phyloP scores from a whole-genome alignment of 1,284 basidiomycete genomes.

The Cronartium quercuum region DNA sequence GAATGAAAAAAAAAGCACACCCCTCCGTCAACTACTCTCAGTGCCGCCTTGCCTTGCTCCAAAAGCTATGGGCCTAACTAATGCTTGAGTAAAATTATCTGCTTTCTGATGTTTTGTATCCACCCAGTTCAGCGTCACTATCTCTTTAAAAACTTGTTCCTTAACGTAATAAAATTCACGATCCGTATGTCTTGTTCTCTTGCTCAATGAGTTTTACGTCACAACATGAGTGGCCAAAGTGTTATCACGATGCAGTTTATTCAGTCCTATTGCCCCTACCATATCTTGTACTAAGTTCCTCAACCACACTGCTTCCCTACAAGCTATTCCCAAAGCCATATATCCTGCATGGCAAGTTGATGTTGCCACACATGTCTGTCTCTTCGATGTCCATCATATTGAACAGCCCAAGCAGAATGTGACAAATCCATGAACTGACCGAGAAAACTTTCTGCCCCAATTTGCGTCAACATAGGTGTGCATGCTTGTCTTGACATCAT shows the following conservation, averaged over 20 bases:
- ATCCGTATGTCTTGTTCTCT: constrained; percentile 8
- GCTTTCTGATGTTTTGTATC: neutral
- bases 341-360: neutral
- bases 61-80: no score
- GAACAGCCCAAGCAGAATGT: neutral
- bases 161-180: constrained; percentile 9
- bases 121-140: neutral
- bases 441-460: neutral
- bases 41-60: no score
- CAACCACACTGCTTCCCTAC: neutral
- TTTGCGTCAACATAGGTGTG: neutral
- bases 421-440: neutral
- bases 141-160: neutral
- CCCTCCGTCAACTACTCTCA: no score
- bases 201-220: constrained; percentile 3
- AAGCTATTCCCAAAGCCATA: neutral
- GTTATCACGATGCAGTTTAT: neutral
- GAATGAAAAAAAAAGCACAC: no score
- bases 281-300: neutral
- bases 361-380: neutral
- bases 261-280: neutral
- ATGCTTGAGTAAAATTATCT: constrained; percentile 3
- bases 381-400: neutral
- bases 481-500: neutral
- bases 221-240: neutral